Percentiles rank a stretch among this genome's conserved stretches.
Conservation (phyloP, 2,329 filamentous ascomycete genomes). For the Plenodomus biglobosus region DNA sequence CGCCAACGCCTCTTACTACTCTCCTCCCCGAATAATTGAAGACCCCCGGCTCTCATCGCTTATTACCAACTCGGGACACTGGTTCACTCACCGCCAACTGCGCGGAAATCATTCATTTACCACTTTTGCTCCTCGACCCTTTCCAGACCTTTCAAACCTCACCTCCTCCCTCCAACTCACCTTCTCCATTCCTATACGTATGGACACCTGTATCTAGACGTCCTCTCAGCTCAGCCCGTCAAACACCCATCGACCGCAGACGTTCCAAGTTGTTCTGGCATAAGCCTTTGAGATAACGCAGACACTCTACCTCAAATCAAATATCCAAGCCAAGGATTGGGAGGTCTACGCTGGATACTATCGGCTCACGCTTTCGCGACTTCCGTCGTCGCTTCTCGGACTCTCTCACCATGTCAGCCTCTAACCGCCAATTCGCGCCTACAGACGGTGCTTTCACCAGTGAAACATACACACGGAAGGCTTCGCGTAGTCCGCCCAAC, state of each 20-base stretch:
- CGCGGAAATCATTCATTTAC: slow-evolving; percentile 29
- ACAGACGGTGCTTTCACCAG: slow-evolving; percentile 27
- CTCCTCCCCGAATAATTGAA: too few relatives aligned
- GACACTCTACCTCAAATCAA: background rate
- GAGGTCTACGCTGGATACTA: slow-evolving; percentile 21
- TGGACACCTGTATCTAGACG: slow-evolving; percentile 7
- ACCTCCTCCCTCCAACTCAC: slow-evolving; percentile 8
- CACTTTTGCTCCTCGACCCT: slow-evolving; percentile 14
- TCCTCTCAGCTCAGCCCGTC: too few relatives aligned
- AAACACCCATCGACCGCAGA: too few relatives aligned
- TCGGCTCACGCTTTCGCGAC: slow-evolving; percentile 26
- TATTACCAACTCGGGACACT: slow-evolving; percentile 12
- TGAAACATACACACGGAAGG: slow-evolving; percentile 41
- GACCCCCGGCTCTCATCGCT: slow-evolving; percentile 26
- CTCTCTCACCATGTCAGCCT: slow-evolving; percentile 30
- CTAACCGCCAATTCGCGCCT: slow-evolving; percentile 15
- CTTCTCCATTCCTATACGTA: slow-evolving; percentile 8
- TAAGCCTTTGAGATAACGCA: background rate
- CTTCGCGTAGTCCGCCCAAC: slow-evolving; percentile 41
- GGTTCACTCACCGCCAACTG: slow-evolving; percentile 8
- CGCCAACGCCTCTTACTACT: slow-evolving; percentile 17
- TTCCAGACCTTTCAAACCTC: too few relatives aligned
- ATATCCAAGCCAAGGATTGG: background rate
- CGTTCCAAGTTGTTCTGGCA: too few relatives aligned
- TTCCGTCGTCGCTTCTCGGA: slow-evolving; percentile 31